Base-by-base conservation (phyloP, 108 stramenopile species). In the Discostella stelligeroides region DNA sequence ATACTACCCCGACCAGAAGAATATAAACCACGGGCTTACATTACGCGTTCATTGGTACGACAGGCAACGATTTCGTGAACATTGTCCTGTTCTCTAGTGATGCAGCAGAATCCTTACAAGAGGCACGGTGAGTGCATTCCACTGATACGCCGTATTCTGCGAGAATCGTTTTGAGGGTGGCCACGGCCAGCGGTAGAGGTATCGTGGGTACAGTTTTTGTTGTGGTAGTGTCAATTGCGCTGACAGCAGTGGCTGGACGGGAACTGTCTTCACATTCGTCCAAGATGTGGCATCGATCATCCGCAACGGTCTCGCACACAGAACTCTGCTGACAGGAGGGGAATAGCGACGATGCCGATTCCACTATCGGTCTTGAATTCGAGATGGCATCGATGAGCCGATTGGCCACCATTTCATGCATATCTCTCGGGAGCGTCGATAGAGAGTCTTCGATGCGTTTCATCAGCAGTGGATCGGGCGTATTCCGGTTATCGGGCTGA, bases 341-440 rank as follows among this genome's bases (percentile, higher is more conserved):
- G n/a, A 48, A 66, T 40, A 30, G 70, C 69, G 7, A 60, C 17
- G 39, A 75, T 49, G 48, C 68, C 43, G 49, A 75, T 60, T 75
- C 80, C 47, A 43, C 86, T 51, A 71, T 82, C 73, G 76, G 67
- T 29, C 75, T 63, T 18, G 84, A 58, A 37, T 65, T 68, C n/a
- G 75, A 73, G 55, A 94, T 91, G 15, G 89, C 80, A 43, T 79
- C 70, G 57, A 94, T 86, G 27, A 94, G 66, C 29, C 90, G 87
- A 60, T 91, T 80, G 20, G 91, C 87, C 59, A 94, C 84, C 72
- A 89, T 70, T 66, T 90, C 89, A 62, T 94, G 93, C 51, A 94
- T 82, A 0, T 88, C 85, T 49, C 78, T 76, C 9, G 93, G 93
- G 25, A 94, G 62, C 1, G 86, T 61, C 6, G 82, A 70, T 37